Conservation (phyloP, 1,139 yeast genomes). For the Taphrina flavorubra region DNA sequence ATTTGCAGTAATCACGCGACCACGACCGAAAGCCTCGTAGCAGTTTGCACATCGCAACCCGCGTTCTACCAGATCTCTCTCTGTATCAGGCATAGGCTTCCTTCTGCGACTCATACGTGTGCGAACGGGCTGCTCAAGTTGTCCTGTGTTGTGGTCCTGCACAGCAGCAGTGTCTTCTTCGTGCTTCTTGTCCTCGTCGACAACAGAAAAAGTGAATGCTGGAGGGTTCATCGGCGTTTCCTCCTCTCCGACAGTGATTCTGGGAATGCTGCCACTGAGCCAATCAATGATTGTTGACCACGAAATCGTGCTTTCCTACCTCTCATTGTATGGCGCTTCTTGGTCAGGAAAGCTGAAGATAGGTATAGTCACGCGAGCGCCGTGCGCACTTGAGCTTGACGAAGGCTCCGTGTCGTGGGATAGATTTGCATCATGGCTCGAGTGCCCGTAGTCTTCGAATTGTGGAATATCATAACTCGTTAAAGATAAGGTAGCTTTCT, state of each 20-base stretch:
- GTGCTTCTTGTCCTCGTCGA: not conserved
- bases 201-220: not conserved
- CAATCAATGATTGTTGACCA: not conserved
- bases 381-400: not conserved
- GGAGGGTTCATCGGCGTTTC: not conserved
- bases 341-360: conserved; percentile 9
- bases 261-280: not conserved
- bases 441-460: not conserved
- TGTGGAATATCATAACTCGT: conserved; percentile 14
- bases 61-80: conserved; percentile 6
- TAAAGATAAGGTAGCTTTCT: not conserved
- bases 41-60: conserved; percentile 32
- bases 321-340: not conserved
- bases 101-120: not conserved
- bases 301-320: conserved; percentile 1
- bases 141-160: not conserved
- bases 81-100: not conserved
- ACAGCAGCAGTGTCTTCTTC: not conserved
- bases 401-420: not conserved
- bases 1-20: conserved; percentile 24
- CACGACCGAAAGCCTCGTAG: conserved; percentile 22
- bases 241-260: not conserved
- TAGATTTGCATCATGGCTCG: not conserved
- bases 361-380: conserved; percentile 2
- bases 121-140: not conserved